Evolutionary conservation across 805 yeast genomes (phyloP), one percentile per base, ranked within the genome.

Genomic region (Priceomyces medius): DNA sequence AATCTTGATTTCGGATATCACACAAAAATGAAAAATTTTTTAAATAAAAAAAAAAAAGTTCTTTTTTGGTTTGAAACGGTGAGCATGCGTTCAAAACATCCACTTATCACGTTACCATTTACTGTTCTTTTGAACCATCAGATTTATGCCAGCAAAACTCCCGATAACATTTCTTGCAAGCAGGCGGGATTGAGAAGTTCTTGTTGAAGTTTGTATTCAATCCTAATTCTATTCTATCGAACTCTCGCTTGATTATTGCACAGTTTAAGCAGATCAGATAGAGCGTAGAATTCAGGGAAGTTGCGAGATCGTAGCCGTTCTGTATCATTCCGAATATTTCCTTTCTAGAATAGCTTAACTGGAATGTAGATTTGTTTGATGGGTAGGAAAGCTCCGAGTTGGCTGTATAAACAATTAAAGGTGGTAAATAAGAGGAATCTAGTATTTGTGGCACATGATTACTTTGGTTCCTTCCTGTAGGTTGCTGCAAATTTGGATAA

Each of bases 351-450:
- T 79, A 81, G 17, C 73, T 69, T 37, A 78, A 56, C 47, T 78
- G 75, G 56, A 81, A 81, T 0, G 86, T 81, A 1, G 85, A 80
- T 0, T 75, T 72, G 52, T 81, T 81, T 2, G 85, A 71, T 0
- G 56, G 45, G 44, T 57, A 76, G 0, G 73, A 55, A 38, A 67
- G 63, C 18, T 66, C 46, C 2, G 63, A 50, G 50, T 81, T 81
- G 3, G 78, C 72, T 37, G 67, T 61, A 49, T 80, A 80, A 0
- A 81, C 68, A 13, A 81, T 64, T 27, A 81, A 53, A 0, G 87
- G 86, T 2, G 82, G 81, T 10, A 71, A 34, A 44, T 59, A 58
- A 21, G 18, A 17, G 5, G 20, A n/a, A 3, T 7, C 14, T 13
- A 9, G 6, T 7, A 18, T 16, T n/a, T 24, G 7, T 1, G 8